These are phyloP conservation scores for Russula sp. DNA, from an alignment of 768 basidiomycete species.

Conservation along the genomic window DNA sequence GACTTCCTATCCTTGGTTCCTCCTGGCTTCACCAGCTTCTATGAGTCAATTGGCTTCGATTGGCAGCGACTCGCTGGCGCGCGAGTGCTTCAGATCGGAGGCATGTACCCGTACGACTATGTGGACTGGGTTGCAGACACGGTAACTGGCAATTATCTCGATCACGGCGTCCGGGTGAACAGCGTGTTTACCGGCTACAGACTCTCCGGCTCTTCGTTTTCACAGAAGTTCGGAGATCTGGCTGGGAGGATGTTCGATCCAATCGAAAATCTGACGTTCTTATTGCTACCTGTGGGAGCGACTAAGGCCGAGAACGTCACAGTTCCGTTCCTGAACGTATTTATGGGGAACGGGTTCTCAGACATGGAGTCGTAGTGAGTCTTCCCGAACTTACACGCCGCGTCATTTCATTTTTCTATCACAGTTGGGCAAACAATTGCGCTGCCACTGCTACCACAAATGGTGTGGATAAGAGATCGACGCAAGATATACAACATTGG, in stretches of 20 bases:
- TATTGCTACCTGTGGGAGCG: conserved; percentile 42
- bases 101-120: conserved; percentile 48
- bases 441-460: conserved; percentile 46
- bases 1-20: conserved; percentile 12
- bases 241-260: conserved; percentile 51
- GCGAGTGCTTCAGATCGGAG: conserved; percentile 49
- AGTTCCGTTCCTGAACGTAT: conserved; percentile 50
- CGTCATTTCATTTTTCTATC: background rate
- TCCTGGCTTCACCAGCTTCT: conserved; percentile 8
- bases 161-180: conserved; percentile 59
- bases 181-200: conserved; percentile 59
- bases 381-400: background rate
- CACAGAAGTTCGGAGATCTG: conserved; percentile 51
- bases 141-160: conserved; percentile 56
- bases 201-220: conserved; percentile 38
- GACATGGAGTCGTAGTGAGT: conserved; percentile 49
- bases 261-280: conserved; percentile 42
- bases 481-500: background rate
- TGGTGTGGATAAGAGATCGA: conserved; percentile 40
- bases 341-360: conserved; percentile 44
- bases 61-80: conserved; percentile 60
- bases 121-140: conserved; percentile 52
- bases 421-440: conserved; percentile 59
- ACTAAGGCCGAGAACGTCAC: conserved; percentile 45
- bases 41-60: conserved; percentile 19